phyloP scores from a whole-genome alignment of 2,329 filamentous ascomycete genomes.

The Colletotrichum cuscutae region DNA sequence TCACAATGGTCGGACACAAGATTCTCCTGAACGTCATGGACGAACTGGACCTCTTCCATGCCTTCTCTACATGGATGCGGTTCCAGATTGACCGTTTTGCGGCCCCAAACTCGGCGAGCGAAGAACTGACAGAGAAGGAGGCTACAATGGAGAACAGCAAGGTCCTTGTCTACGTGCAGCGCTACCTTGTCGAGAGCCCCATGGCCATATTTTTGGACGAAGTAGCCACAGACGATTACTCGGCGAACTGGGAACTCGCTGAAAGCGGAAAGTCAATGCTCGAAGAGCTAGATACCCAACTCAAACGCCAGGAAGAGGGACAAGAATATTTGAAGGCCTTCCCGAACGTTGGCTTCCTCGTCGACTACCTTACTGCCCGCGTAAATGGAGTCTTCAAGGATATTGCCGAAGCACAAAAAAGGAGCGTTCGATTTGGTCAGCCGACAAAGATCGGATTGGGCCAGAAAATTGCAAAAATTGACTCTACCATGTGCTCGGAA shows the following conservation, averaged over 20 bases:
- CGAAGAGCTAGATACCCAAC: slow-evolving; percentile 54
- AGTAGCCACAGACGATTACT: slow-evolving; percentile 60
- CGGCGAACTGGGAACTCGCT: slow-evolving; percentile 54
- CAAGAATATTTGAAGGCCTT: slow-evolving; percentile 61
- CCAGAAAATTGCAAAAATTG: slow-evolving; percentile 59
- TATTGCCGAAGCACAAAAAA: slow-evolving; percentile 75
- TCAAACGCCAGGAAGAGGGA: slow-evolving; percentile 56
- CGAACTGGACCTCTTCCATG: slow-evolving; percentile 80
- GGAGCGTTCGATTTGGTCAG: slow-evolving; percentile 74
- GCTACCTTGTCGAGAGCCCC: slow-evolving; percentile 73
- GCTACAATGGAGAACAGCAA: slow-evolving; percentile 78
- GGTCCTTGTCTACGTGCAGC: slow-evolving; percentile 81
- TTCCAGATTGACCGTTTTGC: slow-evolving; percentile 84
- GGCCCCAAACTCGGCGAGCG: slow-evolving; percentile 67
- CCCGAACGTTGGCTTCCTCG: slow-evolving; percentile 72
- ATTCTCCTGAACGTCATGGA: slow-evolving; percentile 77
- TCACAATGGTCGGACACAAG: slow-evolving; percentile 81
- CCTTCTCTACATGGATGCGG: slow-evolving; percentile 86
- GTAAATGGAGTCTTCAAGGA: slow-evolving; percentile 72
- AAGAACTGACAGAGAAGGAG: slow-evolving; percentile 83
- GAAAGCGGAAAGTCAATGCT: slow-evolving; percentile 50
- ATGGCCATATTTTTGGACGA: slow-evolving; percentile 70
- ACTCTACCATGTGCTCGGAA: slow-evolving; percentile 65
- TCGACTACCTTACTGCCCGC: slow-evolving; percentile 66
- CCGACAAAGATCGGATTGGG: slow-evolving; percentile 57